Conservation (phyloP, 2,329 filamentous ascomycete species). For the Cercospora beticola region DNA sequence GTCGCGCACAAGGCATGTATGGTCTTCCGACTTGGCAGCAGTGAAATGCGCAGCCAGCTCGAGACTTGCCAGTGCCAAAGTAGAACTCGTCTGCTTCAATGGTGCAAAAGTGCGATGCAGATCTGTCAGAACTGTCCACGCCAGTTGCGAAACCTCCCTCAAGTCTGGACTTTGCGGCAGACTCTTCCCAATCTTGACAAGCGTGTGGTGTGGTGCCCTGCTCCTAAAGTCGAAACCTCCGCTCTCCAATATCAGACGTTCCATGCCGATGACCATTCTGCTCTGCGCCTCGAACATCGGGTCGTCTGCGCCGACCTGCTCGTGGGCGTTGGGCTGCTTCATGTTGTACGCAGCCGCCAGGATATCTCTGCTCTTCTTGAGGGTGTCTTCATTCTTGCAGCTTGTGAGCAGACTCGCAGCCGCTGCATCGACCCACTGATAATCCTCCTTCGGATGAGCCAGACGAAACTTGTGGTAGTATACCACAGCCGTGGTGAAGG, state of each 20-base stretch:
- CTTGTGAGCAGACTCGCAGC: conserved; percentile 86
- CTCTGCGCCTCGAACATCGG: conserved; percentile 76
- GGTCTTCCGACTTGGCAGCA: conserved; percentile 20
- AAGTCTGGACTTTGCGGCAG: conserved; percentile 50
- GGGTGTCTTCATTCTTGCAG: conserved; percentile 96
- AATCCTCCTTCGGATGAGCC: conserved; percentile 79
- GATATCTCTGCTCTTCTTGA: conserved; percentile 95
- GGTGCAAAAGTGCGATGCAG: conserved; percentile 91
- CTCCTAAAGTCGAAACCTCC: conserved; percentile 92
- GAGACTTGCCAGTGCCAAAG: conserved; percentile 77
- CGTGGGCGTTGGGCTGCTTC: conserved; percentile 62
- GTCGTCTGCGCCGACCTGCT: conserved; percentile 76
- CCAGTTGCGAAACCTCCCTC: conserved; percentile 50
- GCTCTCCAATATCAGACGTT: conserved; percentile 88
- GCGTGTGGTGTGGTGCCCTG: conserved; percentile 78
- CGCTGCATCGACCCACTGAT: conserved; percentile 70
- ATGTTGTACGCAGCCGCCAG: conserved; percentile 87
- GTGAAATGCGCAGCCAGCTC: conserved; percentile 74
- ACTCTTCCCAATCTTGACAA: conserved; percentile 66
- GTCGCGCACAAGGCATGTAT: conserved; percentile 24
- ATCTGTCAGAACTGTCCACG: conserved; percentile 82
- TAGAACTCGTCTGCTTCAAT: conserved; percentile 83
- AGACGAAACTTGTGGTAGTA: conserved; percentile 95
- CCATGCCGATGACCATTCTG: conserved; percentile 81
- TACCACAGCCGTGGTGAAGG: conserved; percentile 84